Conservation (phyloP, 2,329 filamentous ascomycete species). For the Aspergillus fijiensis region DNA sequence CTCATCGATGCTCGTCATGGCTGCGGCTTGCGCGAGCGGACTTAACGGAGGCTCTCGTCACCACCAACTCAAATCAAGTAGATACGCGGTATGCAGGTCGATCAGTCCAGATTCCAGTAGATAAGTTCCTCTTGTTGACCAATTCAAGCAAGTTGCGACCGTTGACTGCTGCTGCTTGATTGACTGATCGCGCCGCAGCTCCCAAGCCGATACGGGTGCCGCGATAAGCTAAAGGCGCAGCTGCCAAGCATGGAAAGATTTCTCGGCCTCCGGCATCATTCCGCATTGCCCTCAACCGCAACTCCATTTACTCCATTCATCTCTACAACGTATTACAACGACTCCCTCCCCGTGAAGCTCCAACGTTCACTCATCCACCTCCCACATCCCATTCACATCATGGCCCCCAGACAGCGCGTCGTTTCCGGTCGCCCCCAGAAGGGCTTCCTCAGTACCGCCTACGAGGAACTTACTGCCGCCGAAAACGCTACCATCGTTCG, state of each 20-base stretch:
- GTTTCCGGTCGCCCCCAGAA: constrained; percentile 45
- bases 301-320: constrained; percentile 1
- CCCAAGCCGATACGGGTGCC: constrained; percentile 28
- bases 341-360: constrained; percentile 10
- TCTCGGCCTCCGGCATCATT: constrained; percentile 24
- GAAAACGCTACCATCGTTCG: constrained; percentile 69
- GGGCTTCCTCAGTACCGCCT: constrained; percentile 59
- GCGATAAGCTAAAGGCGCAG: constrained; percentile 34
- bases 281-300: background rate
- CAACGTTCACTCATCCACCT: constrained; percentile 4
- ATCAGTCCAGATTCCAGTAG: background rate
- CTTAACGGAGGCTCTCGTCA: background rate
- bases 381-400: constrained; percentile 31
- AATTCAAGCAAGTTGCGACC: background rate
- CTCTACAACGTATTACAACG: constrained; percentile 13
- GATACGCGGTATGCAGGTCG: background rate
- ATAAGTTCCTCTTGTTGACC: background rate
- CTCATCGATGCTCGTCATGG: constrained; percentile 62
- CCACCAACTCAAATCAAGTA: constrained; percentile 1
- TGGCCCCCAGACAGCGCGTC: constrained; percentile 64
- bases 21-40: constrained; percentile 19
- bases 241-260: constrained; percentile 37
- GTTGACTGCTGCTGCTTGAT: background rate
- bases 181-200: constrained; percentile 16
- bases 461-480: constrained; percentile 62